phyloP scores from a whole-genome alignment of 2,329 filamentous ascomycete species.

The Arthrobotrys sphaeroides region DNA sequence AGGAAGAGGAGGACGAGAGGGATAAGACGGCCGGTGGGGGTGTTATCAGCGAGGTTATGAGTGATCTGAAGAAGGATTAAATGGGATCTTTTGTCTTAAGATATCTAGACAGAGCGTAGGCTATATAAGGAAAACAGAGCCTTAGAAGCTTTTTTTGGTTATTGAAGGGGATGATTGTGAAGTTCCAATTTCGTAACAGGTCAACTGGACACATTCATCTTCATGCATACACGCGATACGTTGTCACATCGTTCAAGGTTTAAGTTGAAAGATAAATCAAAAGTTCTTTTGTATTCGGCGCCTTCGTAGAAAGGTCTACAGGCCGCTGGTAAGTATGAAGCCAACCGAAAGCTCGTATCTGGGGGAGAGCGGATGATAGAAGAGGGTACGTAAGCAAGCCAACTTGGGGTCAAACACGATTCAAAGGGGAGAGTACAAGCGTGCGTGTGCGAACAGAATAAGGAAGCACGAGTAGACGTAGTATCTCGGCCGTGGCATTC shows the following conservation, averaged over 20 bases:
- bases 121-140: not conserved
- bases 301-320: conserved; percentile 4
- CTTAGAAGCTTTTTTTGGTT: not conserved
- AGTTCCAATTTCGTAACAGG: too few relatives aligned
- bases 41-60: conserved; percentile 42
- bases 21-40: conserved; percentile 39
- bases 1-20: conserved; percentile 39
- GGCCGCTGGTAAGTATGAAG: not conserved
- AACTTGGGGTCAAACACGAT: not conserved
- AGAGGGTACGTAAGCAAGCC: not conserved
- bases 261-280: not conserved
- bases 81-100: not conserved
- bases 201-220: too few relatives aligned
- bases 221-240: not conserved
- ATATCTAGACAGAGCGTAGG: not conserved
- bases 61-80: conserved; percentile 50
- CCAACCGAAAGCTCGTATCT: conserved; percentile 10
- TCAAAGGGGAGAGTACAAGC: not conserved
- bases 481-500: conserved; percentile 40
- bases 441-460: not conserved
- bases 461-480: conserved; percentile 13
- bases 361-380: not conserved
- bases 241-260: not conserved
- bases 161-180: not conserved
- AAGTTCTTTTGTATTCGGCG: conserved; percentile 12